phyloP scores from a whole-genome alignment of 1,284 basidiomycete genomes.

The Cryptococcus depauperatus region DNA sequence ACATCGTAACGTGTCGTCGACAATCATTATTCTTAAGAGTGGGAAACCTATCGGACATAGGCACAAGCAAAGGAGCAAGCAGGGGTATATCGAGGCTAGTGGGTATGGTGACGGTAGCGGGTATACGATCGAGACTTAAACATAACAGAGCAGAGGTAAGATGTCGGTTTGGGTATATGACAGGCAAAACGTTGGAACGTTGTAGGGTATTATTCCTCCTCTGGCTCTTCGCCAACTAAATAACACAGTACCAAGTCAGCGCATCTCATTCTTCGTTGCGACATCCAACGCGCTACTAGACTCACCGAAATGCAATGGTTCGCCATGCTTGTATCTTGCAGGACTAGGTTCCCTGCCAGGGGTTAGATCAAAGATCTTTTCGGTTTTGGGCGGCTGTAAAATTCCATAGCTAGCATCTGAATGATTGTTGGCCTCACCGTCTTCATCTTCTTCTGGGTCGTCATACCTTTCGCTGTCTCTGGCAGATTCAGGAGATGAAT shows the following conservation, averaged over 20 bases:
- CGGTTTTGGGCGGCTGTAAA: not conserved
- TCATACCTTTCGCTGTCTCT: constrained; percentile 6
- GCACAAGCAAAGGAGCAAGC: too few relatives aligned
- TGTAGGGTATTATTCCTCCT: constrained; percentile 53
- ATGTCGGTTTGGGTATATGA: too few relatives aligned
- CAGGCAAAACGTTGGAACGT: too few relatives aligned
- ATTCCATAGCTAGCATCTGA: constrained; percentile 1
- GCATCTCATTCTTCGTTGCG: too few relatives aligned
- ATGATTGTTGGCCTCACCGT: not conserved
- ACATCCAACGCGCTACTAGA: not conserved
- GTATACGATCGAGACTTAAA: too few relatives aligned
- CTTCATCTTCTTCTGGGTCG: constrained; percentile 3
- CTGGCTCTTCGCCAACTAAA: constrained; percentile 55
- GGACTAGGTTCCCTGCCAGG: constrained; percentile 56
- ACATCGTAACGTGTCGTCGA: too few relatives aligned
- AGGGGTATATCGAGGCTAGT: too few relatives aligned
- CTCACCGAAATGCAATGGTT: constrained; percentile 59
- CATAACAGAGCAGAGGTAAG: too few relatives aligned
- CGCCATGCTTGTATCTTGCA: constrained; percentile 71
- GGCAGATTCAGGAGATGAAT: constrained; percentile 1
- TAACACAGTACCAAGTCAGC: not conserved
- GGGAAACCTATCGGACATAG: too few relatives aligned
- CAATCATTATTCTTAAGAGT: too few relatives aligned
- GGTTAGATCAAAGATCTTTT: constrained; percentile 40
- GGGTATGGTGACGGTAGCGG: too few relatives aligned